Base-by-base conservation (phyloP, 331 rosid species). In the Quercus tomentella region DNA sequence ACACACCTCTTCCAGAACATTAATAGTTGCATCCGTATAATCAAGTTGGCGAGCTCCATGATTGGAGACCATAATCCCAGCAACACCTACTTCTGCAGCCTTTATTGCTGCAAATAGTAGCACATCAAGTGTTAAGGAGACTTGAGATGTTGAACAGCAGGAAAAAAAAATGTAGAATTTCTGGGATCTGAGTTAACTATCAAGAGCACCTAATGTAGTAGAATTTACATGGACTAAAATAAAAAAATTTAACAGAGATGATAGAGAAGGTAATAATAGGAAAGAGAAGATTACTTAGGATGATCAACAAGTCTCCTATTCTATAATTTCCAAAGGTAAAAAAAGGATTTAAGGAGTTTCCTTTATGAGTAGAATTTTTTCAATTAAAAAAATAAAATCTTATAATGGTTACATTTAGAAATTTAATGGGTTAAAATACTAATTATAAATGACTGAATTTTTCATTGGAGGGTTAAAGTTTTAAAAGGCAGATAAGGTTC, bases 41-140 rank as follows among this genome's bases (percentile, higher is more conserved):
- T 89, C 90, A 4, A 91, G 87, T 69, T 91, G 96, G 52, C 90
- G 90, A 5, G 83, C 90, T 79, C 93, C 96, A 74, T 91, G 91
- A 73, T 91, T 89, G 61, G 96, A 91, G 79, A 89, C 91, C 5
- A 91, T 68, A 75, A 91, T 87, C 71, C 93, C 93, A 60, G 84
- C 79, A 77, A 84, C 82, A 70, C 95, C 93, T 33, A 67, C 83
- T 80, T 88, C 92, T 75, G 79, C 85, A 7, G 87, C 92, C 75
- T 76, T 83, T 68, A 85, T 84, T 80, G 92, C 92, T 91, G 91
- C 74, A 77, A 77, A 56, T 51, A 52, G 31, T n/a, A 62, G 69
- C 54, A 66, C 56, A 76, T 56, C 26, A 33, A 73, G 54, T 52
- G 23, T 49, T 22, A 72, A 79, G 15, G 5, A 49, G 15, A 11